These are phyloP conservation scores for Trematosphaeria pertusa DNA, from an alignment of 2,329 filamentous ascomycete genomes.

Conservation along the genomic window DNA sequence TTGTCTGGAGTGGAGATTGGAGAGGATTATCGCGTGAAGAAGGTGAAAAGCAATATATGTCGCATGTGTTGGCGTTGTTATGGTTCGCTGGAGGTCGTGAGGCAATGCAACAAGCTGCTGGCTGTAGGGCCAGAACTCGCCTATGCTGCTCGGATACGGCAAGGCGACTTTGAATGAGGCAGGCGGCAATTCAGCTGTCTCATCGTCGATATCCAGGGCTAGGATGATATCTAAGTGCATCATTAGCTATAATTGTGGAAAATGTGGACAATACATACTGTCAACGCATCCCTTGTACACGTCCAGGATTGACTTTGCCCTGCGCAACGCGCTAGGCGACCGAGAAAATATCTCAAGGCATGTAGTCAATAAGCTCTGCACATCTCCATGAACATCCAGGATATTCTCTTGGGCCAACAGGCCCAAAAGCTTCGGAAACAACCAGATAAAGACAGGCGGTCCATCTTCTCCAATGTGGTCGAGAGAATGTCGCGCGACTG, in stretches of 20 bases:
- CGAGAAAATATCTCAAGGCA: slow-evolving; percentile 47
- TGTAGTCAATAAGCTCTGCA: slow-evolving; percentile 44
- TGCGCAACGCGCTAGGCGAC: slow-evolving; percentile 44
- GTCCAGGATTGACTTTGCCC: slow-evolving; percentile 41
- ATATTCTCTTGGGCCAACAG: slow-evolving; percentile 53
- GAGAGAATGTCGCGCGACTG: slow-evolving; percentile 38
- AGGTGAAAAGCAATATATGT: slow-evolving; percentile 36
- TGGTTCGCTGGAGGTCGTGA: slow-evolving; percentile 45
- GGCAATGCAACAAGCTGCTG: slow-evolving; percentile 51
- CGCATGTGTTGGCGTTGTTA: slow-evolving; percentile 32
- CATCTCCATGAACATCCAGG: slow-evolving; percentile 48
- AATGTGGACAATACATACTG: slow-evolving; percentile 35
- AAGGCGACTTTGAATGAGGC: slow-evolving; percentile 38
- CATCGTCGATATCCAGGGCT: slow-evolving; percentile 48
- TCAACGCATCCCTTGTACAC: slow-evolving; percentile 51
- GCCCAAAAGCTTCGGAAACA: slow-evolving; percentile 60
- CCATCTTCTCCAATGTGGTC: slow-evolving; percentile 36
- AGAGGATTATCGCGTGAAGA: slow-evolving; percentile 25
- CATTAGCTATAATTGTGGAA: slow-evolving; percentile 6
- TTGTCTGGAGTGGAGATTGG: not conserved
- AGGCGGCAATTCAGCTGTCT: slow-evolving; percentile 12
- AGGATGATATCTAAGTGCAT: slow-evolving; percentile 52
- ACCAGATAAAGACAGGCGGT: slow-evolving; percentile 61
- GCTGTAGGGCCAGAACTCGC: slow-evolving; percentile 47
- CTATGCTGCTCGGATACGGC: slow-evolving; percentile 50